Evolutionary conservation across 768 basidiomycete genomes (phyloP).

Genomic region (Kwoniella bestiolae): DNA sequence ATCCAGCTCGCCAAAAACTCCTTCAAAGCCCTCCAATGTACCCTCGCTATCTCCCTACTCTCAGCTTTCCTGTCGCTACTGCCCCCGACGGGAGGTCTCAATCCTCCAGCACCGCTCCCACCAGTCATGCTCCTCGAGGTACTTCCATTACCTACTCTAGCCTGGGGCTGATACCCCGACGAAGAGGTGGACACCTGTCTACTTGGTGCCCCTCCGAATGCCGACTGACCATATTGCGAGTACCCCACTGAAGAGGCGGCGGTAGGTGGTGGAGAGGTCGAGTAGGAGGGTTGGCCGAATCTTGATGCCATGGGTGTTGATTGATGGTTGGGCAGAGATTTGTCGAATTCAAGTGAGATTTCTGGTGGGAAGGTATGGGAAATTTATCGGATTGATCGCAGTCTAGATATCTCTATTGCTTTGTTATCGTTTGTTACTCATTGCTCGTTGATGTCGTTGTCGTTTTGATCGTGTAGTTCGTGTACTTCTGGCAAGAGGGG

Average conservation of each 20-base stretch:
- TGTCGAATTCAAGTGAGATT: too few relatives aligned
- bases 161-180: slow-evolving; percentile 14
- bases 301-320: slow-evolving; percentile 14
- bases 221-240: slow-evolving; percentile 47
- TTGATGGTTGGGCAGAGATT: not conserved
- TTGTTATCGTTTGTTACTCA: too few relatives aligned
- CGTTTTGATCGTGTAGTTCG: slow-evolving; percentile 7
- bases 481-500: too few relatives aligned
- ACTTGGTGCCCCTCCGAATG: slow-evolving; percentile 27
- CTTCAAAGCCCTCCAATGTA: slow-evolving; percentile 55
- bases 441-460: too few relatives aligned
- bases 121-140: slow-evolving; percentile 10
- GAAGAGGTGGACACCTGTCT: slow-evolving; percentile 23
- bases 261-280: slow-evolving; percentile 40
- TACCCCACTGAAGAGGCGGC: slow-evolving; percentile 51
- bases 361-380: too few relatives aligned
- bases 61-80: slow-evolving; percentile 36
- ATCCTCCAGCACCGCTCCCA: slow-evolving; percentile 1
- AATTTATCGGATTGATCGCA: too few relatives aligned
- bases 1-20: slow-evolving; percentile 52
- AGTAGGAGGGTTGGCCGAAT: slow-evolving; percentile 10
- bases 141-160: slow-evolving; percentile 8
- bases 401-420: not conserved
- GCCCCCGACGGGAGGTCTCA: slow-evolving; percentile 19
- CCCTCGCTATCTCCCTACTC: slow-evolving; percentile 51